Evolutionary conservation across 2,329 filamentous ascomycete genomes (phyloP), one percentile per base, ranked within the genome.

Genomic region (Aureobasidium sp.): DNA sequence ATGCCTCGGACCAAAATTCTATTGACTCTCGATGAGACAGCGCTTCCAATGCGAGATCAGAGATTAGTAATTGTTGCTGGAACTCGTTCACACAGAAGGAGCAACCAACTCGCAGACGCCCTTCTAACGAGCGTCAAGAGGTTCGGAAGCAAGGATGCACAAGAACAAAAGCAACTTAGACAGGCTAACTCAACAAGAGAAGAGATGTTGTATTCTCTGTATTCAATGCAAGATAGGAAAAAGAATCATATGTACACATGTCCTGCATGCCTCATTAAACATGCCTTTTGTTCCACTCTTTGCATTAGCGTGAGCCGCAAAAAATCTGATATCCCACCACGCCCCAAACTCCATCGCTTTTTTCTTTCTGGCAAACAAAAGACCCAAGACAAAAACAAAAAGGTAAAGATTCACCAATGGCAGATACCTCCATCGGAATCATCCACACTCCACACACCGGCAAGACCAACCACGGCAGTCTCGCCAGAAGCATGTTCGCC

Each of bases 381-480:
- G 22, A 22, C 9, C 41, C 20, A 39, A 59, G n/a, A 12, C 15
- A 9, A 22, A 44, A 5, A 47, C 8, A 48, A 60, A 17, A 49
- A 31, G 34, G n/a, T n/a, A 48, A 25, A 9, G n/a, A 15, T 36
- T 22, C 69, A 83, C 78, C 80, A 83, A 70, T 82, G 78, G 67
- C 81, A 83, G 25, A 83, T 78, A 0, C 84, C 84, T 27, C 84
- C 84, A 65, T 84, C 91, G 57, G 86, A 86, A 63, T 96, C 90
- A 69, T 95, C 90, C 71, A 94, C 87, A n/a, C 86, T 88, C 92
- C 92, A 97, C 0, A 85, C 87, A 2, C 90, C 90, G 6, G 91
- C 91, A 58, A 97, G 77, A 0, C 92, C 92, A 61, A 86, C 82
- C 63, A 84, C 78, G 69, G 84, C 79, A 31, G 82, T 74, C 65